These are phyloP conservation scores for Herpotrichia juniperi DNA, from an alignment of 2,329 filamentous ascomycete genomes.

Conservation along the genomic window DNA sequence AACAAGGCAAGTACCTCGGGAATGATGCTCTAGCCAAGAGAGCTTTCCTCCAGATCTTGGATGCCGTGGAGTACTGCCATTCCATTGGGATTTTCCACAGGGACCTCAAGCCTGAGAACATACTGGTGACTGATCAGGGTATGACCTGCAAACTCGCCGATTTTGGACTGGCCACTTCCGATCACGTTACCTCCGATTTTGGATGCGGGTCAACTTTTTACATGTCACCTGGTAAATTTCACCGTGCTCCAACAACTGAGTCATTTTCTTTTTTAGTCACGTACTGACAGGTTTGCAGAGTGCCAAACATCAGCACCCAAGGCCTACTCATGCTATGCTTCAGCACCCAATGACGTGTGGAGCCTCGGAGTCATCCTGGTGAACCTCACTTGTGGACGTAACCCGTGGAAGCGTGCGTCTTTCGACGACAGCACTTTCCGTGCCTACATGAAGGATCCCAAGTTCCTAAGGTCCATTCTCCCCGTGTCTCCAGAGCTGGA, in stretches of 20 bases:
- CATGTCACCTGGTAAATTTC: conserved; percentile 92
- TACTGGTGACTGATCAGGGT: conserved; percentile 87
- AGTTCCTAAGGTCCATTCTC: conserved; percentile 91
- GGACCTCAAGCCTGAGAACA: conserved; percentile 98
- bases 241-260: conserved; percentile 14
- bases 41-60: conserved; percentile 92
- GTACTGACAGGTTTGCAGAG: conserved; percentile 62
- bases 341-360: conserved; percentile 96
- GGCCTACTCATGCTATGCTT: conserved; percentile 79
- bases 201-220: conserved; percentile 99
- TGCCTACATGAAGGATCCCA: conserved; percentile 81
- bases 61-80: conserved; percentile 96
- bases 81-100: conserved; percentile 92
- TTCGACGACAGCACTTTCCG: conserved; percentile 93
- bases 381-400: conserved; percentile 96
- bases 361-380: conserved; percentile 97
- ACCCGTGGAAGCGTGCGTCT: conserved; percentile 98
- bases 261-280: conserved; percentile 22
- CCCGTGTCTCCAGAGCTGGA: conserved; percentile 90
- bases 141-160: conserved; percentile 94
- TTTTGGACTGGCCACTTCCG: conserved; percentile 91
- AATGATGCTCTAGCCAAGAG: conserved; percentile 87
- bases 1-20: conserved; percentile 89
- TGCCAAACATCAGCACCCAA: conserved; percentile 79
- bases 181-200: conserved; percentile 86